phyloP scores from a whole-genome alignment of 768 basidiomycete genomes.

The Lentinula boryana region DNA sequence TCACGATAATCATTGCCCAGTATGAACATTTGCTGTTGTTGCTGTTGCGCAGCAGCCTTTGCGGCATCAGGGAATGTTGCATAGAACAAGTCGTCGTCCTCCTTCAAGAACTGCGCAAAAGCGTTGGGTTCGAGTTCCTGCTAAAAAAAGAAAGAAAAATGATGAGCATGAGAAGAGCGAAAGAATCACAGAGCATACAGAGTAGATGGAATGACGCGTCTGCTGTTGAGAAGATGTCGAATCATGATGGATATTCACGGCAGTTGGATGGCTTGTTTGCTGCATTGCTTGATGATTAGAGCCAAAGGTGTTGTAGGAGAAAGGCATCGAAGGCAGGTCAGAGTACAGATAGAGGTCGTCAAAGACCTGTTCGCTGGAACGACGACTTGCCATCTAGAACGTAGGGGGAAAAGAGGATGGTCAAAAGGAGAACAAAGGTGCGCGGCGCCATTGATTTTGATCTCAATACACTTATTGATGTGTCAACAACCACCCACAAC shows the following conservation, averaged over 20 bases:
- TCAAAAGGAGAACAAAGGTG: not conserved
- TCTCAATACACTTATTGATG: not conserved
- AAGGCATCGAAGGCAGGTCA: not conserved
- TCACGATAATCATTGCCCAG: not conserved
- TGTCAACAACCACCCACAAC: not conserved
- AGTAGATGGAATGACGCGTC: not conserved
- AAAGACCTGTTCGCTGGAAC: not conserved
- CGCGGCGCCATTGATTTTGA: not conserved
- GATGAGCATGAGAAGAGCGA: not conserved
- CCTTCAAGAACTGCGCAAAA: conserved; percentile 8
- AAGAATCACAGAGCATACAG: not conserved
- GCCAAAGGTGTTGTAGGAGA: not conserved
- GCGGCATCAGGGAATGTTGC: conserved; percentile 8
- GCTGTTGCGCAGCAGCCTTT: conserved; percentile 3
- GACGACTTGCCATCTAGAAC: not conserved
- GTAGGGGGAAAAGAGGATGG: not conserved
- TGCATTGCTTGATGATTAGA: not conserved
- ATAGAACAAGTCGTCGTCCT: conserved; percentile 11
- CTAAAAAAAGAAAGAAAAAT: not conserved
- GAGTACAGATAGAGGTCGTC: not conserved
- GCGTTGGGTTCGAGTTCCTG: not conserved
- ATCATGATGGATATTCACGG: not conserved
- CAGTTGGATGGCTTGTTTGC: not conserved
- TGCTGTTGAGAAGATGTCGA: not conserved
- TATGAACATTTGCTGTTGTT: not conserved